These are phyloP conservation scores for Puccinia coronata DNA, from an alignment of 1,284 basidiomycete species.

Conservation along the genomic window DNA sequence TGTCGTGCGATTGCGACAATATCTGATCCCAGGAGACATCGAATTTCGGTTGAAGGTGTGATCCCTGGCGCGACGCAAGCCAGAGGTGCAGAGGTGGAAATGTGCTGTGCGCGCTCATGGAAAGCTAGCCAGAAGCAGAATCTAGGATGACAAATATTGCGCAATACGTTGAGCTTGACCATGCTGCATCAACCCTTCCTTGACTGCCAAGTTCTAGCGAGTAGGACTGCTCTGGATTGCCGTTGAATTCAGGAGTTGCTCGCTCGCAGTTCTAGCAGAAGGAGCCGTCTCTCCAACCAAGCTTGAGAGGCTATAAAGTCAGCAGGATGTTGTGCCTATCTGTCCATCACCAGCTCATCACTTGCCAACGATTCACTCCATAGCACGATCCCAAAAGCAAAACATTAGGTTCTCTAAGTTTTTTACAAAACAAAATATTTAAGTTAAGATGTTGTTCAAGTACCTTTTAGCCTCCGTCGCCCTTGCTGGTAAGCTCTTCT, in stretches of 20 bases:
- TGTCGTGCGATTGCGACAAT: neutral
- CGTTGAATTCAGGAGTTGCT: neutral
- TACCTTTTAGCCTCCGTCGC: slow-evolving; percentile 19
- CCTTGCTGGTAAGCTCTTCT: slow-evolving; percentile 20
- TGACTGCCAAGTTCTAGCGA: neutral
- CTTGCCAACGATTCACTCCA: neutral
- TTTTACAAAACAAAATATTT: neutral
- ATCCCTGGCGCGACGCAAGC: neutral
- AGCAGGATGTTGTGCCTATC: neutral
- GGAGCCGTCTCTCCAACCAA: neutral
- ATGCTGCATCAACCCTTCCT: slow-evolving; percentile 10
- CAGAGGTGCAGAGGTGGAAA: neutral
- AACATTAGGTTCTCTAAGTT: neutral
- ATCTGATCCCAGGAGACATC: neutral
- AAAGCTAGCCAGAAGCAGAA: neutral
- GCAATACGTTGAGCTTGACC: neutral
- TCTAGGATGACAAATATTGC: neutral
- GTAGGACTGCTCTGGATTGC: neutral
- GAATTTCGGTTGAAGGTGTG: slow-evolving; percentile 14
- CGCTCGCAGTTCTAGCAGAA: neutral
- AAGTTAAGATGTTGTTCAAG: slow-evolving; percentile 26
- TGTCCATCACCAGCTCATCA: neutral
- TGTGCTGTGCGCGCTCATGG: neutral
- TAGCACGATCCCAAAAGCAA: neutral
- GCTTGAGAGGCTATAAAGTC: neutral